These are phyloP conservation scores for Ophiocordyceps sinensis DNA, from an alignment of 2,329 filamentous ascomycete species.

Conservation along the genomic window DNA sequence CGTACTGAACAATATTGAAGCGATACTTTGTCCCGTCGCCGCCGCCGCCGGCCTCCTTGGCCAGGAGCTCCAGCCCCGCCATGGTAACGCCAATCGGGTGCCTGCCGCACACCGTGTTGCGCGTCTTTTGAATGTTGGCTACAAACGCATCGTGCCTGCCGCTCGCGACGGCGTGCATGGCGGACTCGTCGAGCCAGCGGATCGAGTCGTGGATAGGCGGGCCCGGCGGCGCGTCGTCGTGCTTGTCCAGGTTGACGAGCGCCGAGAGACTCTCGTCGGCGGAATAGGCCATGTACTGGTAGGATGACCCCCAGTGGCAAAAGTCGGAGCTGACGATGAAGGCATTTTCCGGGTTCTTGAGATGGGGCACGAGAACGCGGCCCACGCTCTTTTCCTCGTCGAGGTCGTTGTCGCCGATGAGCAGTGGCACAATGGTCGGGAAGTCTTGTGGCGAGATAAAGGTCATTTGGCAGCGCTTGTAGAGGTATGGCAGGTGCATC, in stretches of 20 bases:
- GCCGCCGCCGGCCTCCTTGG: conserved; percentile 22
- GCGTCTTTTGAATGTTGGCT: conserved; percentile 52
- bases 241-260: conserved; percentile 22
- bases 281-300: conserved; percentile 65
- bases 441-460: conserved; percentile 38
- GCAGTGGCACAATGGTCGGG: conserved; percentile 68
- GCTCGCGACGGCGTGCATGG: conserved; percentile 72
- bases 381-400: conserved; percentile 56
- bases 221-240: conserved; percentile 17
- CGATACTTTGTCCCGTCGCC: conserved; percentile 27
- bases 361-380: conserved; percentile 57
- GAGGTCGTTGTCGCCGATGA: conserved; percentile 60
- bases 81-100: conserved; percentile 91
- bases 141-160: conserved; percentile 60
- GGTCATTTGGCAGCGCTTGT: conserved; percentile 50
- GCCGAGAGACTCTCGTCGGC: conserved; percentile 24
- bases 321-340: conserved; percentile 94
- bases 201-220: conserved; percentile 74
- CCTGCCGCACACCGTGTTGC: conserved; percentile 85
- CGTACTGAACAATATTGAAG: conserved; percentile 76
- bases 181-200: conserved; percentile 59
- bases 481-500: conserved; percentile 92
- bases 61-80: conserved; percentile 64
- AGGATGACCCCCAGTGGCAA: conserved; percentile 84
- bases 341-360: conserved; percentile 59